phyloP scores from a whole-genome alignment of 441 rosid genomes.

The Jatropha multifida region DNA sequence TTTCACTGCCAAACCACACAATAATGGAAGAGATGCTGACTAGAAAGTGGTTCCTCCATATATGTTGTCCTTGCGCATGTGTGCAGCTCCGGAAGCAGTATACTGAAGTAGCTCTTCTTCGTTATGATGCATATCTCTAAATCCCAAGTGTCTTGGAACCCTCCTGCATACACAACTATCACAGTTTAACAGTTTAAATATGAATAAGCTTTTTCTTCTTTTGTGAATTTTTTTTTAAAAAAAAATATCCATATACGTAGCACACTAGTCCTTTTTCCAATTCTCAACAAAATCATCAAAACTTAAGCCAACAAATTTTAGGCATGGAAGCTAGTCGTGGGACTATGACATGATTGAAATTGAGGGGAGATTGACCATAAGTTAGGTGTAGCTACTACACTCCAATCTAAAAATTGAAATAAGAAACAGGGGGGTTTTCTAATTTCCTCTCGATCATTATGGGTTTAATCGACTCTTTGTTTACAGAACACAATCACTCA shows the following conservation, averaged over 20 bases:
- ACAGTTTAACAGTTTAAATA: too few species aligned
- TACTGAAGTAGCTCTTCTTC: background rate
- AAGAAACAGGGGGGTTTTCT: background rate
- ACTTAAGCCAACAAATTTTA: background rate
- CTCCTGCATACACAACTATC: constrained; percentile 31
- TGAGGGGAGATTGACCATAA: background rate
- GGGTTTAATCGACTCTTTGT: background rate
- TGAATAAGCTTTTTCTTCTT: too few species aligned
- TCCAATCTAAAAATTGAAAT: background rate
- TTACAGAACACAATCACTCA: background rate
- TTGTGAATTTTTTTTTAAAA: too few species aligned
- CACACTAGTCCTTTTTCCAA: background rate
- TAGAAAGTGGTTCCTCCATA: constrained; percentile 22
- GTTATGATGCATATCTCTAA: constrained; percentile 22
- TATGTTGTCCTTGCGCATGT: constrained; percentile 10
- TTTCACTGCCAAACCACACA: constrained; percentile 10
- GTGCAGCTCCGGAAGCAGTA: constrained; percentile 24
- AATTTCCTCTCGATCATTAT: background rate
- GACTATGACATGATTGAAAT: background rate
- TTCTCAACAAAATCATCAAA: background rate
- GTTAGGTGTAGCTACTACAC: background rate
- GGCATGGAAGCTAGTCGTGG: background rate
- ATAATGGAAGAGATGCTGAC: constrained; percentile 10
- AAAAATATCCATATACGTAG: too few species aligned
- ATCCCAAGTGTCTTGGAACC: constrained; percentile 33